phyloP scores from a whole-genome alignment of 2,329 filamentous ascomycete species.

The Aphanoascus verrucosus region DNA sequence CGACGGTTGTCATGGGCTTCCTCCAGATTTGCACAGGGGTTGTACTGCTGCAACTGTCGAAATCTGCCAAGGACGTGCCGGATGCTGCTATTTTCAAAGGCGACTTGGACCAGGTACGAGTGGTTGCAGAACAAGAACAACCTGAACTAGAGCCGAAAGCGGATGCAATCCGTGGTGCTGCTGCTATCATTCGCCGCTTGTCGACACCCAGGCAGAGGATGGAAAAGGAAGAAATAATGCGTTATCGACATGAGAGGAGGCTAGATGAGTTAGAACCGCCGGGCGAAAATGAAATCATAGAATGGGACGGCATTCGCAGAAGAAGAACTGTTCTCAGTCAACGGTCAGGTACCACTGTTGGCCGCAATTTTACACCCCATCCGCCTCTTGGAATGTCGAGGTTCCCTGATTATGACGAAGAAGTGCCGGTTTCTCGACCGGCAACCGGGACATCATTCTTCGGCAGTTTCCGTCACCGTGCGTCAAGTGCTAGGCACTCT shows the following conservation, averaged over 20 bases:
- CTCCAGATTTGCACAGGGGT: slow-evolving; percentile 88
- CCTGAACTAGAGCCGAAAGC: slow-evolving; percentile 95
- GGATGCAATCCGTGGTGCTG: slow-evolving; percentile 84
- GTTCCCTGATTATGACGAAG: slow-evolving; percentile 57
- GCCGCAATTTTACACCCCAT: slow-evolving; percentile 45
- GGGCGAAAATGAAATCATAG: slow-evolving; percentile 66
- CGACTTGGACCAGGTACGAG: slow-evolving; percentile 87
- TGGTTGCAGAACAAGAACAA: slow-evolving; percentile 88
- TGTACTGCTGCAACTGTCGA: slow-evolving; percentile 86
- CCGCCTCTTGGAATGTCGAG: slow-evolving; percentile 80
- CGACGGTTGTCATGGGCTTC: slow-evolving; percentile 87
- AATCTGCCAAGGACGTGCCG: slow-evolving; percentile 93
- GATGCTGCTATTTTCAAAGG: slow-evolving; percentile 86
- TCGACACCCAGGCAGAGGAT: slow-evolving; percentile 64
- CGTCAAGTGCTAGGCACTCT: slow-evolving; percentile 23
- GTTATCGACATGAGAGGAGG: slow-evolving; percentile 67
- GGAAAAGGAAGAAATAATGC: slow-evolving; percentile 67
- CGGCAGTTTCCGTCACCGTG: slow-evolving; percentile 29
- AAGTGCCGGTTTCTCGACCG: slow-evolving; percentile 28
- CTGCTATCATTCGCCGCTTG: slow-evolving; percentile 74
- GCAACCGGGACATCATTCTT: slow-evolving; percentile 29
- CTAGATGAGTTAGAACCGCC: slow-evolving; percentile 62
- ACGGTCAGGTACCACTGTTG: slow-evolving; percentile 32
- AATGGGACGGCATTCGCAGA: slow-evolving; percentile 85
- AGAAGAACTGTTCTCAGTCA: slow-evolving; percentile 50